These are phyloP conservation scores for Diaporthe caulivora DNA, from an alignment of 2,329 filamentous ascomycete species.

Conservation along the genomic window DNA sequence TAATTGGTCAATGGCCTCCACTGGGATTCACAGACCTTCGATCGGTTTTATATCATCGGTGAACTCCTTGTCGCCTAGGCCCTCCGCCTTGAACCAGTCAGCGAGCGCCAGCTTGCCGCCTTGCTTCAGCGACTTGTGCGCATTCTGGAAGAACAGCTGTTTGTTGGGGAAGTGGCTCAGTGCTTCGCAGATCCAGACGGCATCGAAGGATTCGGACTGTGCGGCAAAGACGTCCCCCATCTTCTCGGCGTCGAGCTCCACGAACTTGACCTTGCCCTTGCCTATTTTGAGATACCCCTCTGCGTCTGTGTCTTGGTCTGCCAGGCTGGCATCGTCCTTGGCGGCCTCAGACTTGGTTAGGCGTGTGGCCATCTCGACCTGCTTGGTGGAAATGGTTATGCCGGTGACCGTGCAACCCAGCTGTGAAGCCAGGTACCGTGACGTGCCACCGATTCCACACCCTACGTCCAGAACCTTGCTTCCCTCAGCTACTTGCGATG, in stretches of 20 bases:
- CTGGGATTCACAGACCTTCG: conserved; percentile 56
- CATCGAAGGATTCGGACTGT: conserved; percentile 59
- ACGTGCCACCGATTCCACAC: conserved; percentile 71
- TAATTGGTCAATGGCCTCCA: not conserved
- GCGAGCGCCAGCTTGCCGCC: conserved; percentile 68
- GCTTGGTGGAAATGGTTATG: conserved; percentile 70
- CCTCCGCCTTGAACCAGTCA: conserved; percentile 71
- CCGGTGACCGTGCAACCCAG: conserved; percentile 67
- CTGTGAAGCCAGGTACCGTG: conserved; percentile 65
- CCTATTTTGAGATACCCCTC: conserved; percentile 55
- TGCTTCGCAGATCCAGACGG: conserved; percentile 73
- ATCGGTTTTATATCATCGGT: conserved; percentile 69
- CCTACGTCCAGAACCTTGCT: conserved; percentile 69
- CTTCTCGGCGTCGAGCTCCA: conserved; percentile 72
- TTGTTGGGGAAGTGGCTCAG: conserved; percentile 72
- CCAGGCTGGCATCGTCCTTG: conserved; percentile 37
- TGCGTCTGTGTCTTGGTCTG: conserved; percentile 41
- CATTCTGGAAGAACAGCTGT: conserved; percentile 68
- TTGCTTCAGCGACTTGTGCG: conserved; percentile 58
- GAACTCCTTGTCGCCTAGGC: conserved; percentile 57
- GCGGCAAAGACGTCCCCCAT: conserved; percentile 65
- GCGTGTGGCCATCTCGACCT: conserved; percentile 69
- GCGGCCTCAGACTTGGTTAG: conserved; percentile 56
- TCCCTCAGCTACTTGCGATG: conserved; percentile 53
- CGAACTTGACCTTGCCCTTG: conserved; percentile 62